These are phyloP conservation scores for slime mould (Dictyostelium discoideum) DNA, from an alignment of 78 protist species.

Conservation along the genomic window dicty_2.7 NC_007090.3:4347001-4347500, in stretches of 20 bases:
- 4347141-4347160: background rate
- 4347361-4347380: conserved; percentile 51
- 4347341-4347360: conserved; percentile 27
- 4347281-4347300: conserved; percentile 11
- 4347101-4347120: background rate
- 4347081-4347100: background rate
- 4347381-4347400: conserved; percentile 61
- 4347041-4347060: conserved; percentile 29
- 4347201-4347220: conserved; percentile 31
- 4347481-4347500: conserved; percentile 10
- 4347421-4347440: conserved; percentile 45
- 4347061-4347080: background rate
- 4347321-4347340: conserved; percentile 53
- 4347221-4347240: conserved; percentile 26
- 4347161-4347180: conserved; percentile 40
- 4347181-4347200: conserved; percentile 52
- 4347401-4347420: conserved; percentile 65
- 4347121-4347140: background rate
- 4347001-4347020: background rate
- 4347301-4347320: background rate
- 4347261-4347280: conserved; percentile 42
- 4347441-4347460: conserved; percentile 39
- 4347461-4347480: conserved; percentile 29
- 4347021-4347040: background rate
- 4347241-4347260: conserved; percentile 67